Evolutionary conservation across 768 basidiomycete genomes (phyloP).

Genomic region (Rhodotorula sphaerocarpa): DNA sequence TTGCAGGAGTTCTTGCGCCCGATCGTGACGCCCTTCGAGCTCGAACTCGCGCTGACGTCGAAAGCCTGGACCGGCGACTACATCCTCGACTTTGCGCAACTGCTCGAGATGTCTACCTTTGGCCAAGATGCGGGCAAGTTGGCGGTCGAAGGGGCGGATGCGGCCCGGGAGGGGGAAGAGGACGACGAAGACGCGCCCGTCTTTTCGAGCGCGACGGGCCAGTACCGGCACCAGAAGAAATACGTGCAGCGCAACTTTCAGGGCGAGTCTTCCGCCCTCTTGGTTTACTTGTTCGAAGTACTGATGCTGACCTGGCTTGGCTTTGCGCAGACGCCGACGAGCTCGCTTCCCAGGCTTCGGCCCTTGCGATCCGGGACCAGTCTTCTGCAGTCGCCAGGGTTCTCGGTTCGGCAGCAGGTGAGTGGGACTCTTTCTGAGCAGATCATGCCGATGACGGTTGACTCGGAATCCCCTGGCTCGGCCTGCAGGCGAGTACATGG

Average conservation of each 20-base stretch:
- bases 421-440: no score
- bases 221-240: conserved; percentile 66
- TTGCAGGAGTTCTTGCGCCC: conserved; percentile 78
- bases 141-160: background rate
- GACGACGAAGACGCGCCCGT: conserved; percentile 63
- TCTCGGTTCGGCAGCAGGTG: conserved; percentile 34
- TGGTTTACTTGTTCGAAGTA: background rate
- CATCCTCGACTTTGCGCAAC: conserved; percentile 34
- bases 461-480: no score
- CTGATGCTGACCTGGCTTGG: background rate
- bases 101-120: conserved; percentile 33
- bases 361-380: conserved; percentile 24
- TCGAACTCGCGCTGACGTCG: conserved; percentile 66
- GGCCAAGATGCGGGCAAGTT: conserved; percentile 58
- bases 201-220: conserved; percentile 80
- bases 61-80: conserved; percentile 61
- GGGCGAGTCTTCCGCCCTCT: conserved; percentile 6
- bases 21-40: conserved; percentile 88
- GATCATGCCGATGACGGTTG: no score
- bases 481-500: conserved; percentile 57
- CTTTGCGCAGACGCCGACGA: conserved; percentile 24
- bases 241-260: conserved; percentile 47
- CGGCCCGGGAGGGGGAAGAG: conserved; percentile 42
- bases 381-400: conserved; percentile 27
- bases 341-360: conserved; percentile 28